Base-by-base conservation (phyloP, 371 early-diverging fungal genomes). In the Mucor circinelloides region DNA sequence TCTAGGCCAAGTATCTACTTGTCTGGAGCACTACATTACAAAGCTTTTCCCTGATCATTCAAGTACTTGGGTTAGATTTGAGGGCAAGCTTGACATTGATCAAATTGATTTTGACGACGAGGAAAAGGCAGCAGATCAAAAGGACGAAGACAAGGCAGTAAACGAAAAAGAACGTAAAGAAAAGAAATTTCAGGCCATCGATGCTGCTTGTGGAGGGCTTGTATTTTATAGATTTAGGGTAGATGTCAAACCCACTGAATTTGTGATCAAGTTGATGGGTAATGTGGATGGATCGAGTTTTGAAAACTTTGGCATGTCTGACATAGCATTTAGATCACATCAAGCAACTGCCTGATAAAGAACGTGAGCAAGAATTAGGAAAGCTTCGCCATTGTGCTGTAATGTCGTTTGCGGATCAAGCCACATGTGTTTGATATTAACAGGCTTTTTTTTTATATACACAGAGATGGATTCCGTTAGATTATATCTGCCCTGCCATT, bases 171-270 rank as follows among this genome's bases (percentile, higher is more conserved):
- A 75, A 15, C 77, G 68, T 21, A 82, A 85, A 52, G 83, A 85
- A 28, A 76, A 75, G 36, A 68, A 72, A 12, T 73, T 83, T 31
- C 80, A 87, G 64, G 84, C 83, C 5, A 80, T 87, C 6, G 87
- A 87, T 66, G 69, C 83, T 12, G 85, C 85, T 3, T 85, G 87
- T 65, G 79, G 77, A 46, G 87, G 87, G 1, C 57, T 80, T 15
- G 64, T 87, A 7, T 87, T 87, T 67, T 75, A 80, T 54, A 77
- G 87, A 34, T 85, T 87, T 46, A 68, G 85, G 30, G 66, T 87
- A 1, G 75, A 87, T 52, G 78, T 83, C 2, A 71, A 70, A 38
- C 85, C 87, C 23, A 78, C 75, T 9, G 79, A 73, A 9, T 85
- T 84, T 64, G 64, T 84, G 2, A 28, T 64, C 1, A 73, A 65